Percentiles rank a stretch among this genome's conserved stretches.
Conservation (phyloP, 176 grass and related monocot genomes). For the Zea mays region Zm-B73-REFERENCE-NAM-5.0 NC_050102.1:27749501-27750000, state of each 20-base stretch:
- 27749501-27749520: neutral
- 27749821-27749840: neutral
- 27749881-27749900: no score
- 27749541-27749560: no score
- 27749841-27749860: neutral
- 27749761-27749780: neutral
- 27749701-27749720: neutral
- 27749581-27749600: no score
- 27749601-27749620: neutral
- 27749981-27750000: no score
- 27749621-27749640: neutral
- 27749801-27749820: neutral
- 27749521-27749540: neutral
- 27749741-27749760: neutral
- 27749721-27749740: neutral
- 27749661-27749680: no score
- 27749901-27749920: no score
- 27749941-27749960: no score
- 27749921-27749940: no score
- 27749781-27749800: neutral
- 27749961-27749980: no score
- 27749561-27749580: no score
- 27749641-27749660: neutral
- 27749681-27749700: neutral
- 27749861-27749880: no score